Evolutionary conservation across 129 eudicot genomes (phyloP).

Genomic region (Arctium minus): DNA sequence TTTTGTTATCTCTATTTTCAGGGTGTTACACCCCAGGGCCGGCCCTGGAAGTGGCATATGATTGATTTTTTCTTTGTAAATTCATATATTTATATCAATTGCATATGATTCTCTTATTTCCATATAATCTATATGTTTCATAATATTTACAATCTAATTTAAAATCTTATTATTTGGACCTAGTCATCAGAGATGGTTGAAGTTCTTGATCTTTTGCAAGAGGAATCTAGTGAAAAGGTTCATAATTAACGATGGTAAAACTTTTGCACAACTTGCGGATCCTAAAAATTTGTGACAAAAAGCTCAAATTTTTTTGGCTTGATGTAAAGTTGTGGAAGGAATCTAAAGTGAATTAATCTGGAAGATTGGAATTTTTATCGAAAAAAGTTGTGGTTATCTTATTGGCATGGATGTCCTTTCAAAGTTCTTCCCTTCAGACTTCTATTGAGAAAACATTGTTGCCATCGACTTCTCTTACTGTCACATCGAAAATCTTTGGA

Average conservation of each 20-base stretch:
- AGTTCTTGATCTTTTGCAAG: not conserved
- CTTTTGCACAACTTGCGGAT: not conserved
- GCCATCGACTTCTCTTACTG: not conserved
- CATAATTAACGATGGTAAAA: not conserved
- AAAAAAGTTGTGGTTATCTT: not conserved
- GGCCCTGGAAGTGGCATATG: not conserved
- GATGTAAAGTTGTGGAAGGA: not conserved
- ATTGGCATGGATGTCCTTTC: not conserved
- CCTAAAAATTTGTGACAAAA: not conserved
- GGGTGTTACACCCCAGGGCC: no score
- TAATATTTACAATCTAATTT: not conserved
- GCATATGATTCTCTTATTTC: not conserved
- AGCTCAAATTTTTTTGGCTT: not conserved
- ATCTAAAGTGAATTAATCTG: not conserved
- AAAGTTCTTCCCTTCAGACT: not conserved
- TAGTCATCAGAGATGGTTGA: conserved; percentile 4
- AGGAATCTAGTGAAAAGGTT: not conserved
- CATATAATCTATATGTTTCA: not conserved
- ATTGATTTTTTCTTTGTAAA: not conserved
- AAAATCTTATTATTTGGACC: not conserved
- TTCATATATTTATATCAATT: not conserved
- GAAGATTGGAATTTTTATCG: not conserved
- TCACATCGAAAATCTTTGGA: not conserved
- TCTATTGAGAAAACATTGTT: not conserved
- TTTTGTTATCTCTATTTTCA: no score